Evolutionary conservation across 352 stramenopile species (phyloP), one percentile per base, ranked within the genome.

Genomic region (Globisporangium okanoganense): DNA sequence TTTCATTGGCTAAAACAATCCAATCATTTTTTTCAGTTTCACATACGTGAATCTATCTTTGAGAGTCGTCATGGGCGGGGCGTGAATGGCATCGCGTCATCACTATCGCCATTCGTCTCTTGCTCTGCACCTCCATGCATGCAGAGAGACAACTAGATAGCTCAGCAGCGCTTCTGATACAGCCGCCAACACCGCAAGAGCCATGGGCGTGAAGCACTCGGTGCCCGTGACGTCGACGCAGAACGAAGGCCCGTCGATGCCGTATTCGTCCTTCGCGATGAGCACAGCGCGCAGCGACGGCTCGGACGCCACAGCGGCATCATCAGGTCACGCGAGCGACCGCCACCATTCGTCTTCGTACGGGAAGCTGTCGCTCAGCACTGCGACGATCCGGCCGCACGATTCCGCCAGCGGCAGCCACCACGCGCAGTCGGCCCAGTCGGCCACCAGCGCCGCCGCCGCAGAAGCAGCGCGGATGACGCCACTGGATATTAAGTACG

Each of bases 121-220:
- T 20, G 16, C 16, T 45, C 40, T 8, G 3, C 13, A 43, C 36
- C 13, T 1, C 14, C 36, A 43, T 16, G 35, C 35, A 33, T 33
- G 29, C 29, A 33, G 29, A 3, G 29, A 33, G 29, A 6, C 29
- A 33, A 33, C 3, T 6, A 33, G 29, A 33, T 33, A 33, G 29
- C 29, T 6, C 14, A 35, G 14, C 24, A 43, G 36, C 36, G 36
- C 13, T n/a, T 16, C 36, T 43, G 14, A 52, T 13, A 14, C 47
- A 20, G 13, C 22, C 7, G 36, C 44, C 22, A 36, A 2, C 47
- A 22, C 48, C 48, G 1, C 5, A 14, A 29, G 2, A 24, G 13
- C 8, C 13, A 91, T 89, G 82, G 82, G 82, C 24, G 72, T 76
- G n/a, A 91, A 88, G 66, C 41, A 82, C 64, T 91, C 82, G 59